Conservation (phyloP, 2,329 filamentous ascomycete species). For the Shiraia sp. region DNA sequence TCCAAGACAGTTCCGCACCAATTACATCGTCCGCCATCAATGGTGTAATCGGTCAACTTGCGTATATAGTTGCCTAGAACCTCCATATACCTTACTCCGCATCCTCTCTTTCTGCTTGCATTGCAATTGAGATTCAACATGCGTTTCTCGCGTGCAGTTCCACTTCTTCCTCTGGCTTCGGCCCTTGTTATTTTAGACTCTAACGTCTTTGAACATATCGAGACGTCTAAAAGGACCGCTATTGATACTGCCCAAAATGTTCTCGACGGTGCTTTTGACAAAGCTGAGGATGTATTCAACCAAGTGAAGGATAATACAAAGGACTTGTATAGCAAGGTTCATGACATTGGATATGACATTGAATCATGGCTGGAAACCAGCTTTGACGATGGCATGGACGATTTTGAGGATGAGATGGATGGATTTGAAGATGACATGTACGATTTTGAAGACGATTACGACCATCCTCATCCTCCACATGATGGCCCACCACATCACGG, state of each 20-base stretch:
- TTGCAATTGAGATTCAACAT: constrained; percentile 40
- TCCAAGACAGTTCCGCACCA: constrained; percentile 10
- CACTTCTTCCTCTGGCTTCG: constrained; percentile 54
- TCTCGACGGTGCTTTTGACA: constrained; percentile 32
- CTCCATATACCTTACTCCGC: constrained; percentile 11
- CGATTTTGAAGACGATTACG: constrained; percentile 40
- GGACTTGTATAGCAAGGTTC: constrained; percentile 46
- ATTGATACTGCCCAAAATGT: constrained; percentile 25
- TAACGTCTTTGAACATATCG: constrained; percentile 48
- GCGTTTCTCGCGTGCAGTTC: constrained; percentile 55
- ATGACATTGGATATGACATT: constrained; percentile 51
- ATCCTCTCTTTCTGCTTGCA: constrained; percentile 7
- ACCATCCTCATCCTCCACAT: constrained; percentile 32
- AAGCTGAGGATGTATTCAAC: constrained; percentile 49
- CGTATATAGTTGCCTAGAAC: constrained; percentile 13
- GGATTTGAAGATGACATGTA: constrained; percentile 39
- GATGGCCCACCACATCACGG: constrained; percentile 20
- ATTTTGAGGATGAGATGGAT: constrained; percentile 25
- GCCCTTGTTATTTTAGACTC: constrained; percentile 60
- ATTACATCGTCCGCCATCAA: constrained; percentile 19
- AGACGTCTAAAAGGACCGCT: constrained; percentile 25
- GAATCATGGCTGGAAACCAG: constrained; percentile 53
- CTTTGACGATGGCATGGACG: constrained; percentile 38
- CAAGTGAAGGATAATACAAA: constrained; percentile 44
- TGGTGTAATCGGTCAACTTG: constrained; percentile 38